phyloP scores from a whole-genome alignment of 495 filamentous ascomycete species.

The Penicillium cosmopolitanum region DNA sequence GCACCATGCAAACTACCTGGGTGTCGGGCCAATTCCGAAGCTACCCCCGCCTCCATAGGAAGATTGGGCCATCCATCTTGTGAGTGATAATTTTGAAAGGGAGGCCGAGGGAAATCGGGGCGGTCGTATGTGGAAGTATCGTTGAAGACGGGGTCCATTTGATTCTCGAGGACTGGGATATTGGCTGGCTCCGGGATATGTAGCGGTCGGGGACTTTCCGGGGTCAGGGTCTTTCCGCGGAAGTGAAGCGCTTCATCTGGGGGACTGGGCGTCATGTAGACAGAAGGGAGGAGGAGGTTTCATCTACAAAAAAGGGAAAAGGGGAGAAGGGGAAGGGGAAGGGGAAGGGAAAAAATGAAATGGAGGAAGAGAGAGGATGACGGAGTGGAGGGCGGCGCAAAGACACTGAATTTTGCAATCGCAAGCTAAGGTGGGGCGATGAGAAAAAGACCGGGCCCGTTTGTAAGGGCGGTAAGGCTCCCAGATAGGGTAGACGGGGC shows the following conservation, averaged over 20 bases:
- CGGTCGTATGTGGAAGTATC: constrained; percentile 61
- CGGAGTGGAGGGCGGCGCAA: constrained; percentile 6
- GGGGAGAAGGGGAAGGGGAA: constrained; percentile 15
- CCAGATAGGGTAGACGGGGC: constrained; percentile 13
- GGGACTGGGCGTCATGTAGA: constrained; percentile 66
- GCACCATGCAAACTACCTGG: constrained; percentile 29
- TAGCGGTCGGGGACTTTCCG: constrained; percentile 71
- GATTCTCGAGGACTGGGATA: constrained; percentile 71
- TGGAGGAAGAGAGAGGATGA: constrained; percentile 9
- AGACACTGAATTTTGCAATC: constrained; percentile 30
- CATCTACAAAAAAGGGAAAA: constrained; percentile 41
- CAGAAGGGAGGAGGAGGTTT: constrained; percentile 38
- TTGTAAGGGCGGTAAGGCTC: constrained; percentile 22
- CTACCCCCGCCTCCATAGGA: constrained; percentile 25
- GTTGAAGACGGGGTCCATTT: constrained; percentile 74
- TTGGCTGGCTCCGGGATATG: constrained; percentile 71
- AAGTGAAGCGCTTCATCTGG: constrained; percentile 67
- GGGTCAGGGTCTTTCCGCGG: constrained; percentile 69
- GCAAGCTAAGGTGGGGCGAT: constrained; percentile 42
- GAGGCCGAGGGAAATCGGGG: constrained; percentile 21
- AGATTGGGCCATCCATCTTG: constrained; percentile 26
- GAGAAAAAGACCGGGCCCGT: constrained; percentile 26
- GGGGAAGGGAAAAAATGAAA: constrained; percentile 12
- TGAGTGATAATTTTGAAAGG: constrained; percentile 14
- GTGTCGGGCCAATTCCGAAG: constrained; percentile 20